Percentiles rank a stretch among this genome's conserved stretches.
These are phyloP conservation scores for Barnettozyma botsteinii DNA, from an alignment of 805 yeast genomes.

Conservation along the genomic window DNA sequence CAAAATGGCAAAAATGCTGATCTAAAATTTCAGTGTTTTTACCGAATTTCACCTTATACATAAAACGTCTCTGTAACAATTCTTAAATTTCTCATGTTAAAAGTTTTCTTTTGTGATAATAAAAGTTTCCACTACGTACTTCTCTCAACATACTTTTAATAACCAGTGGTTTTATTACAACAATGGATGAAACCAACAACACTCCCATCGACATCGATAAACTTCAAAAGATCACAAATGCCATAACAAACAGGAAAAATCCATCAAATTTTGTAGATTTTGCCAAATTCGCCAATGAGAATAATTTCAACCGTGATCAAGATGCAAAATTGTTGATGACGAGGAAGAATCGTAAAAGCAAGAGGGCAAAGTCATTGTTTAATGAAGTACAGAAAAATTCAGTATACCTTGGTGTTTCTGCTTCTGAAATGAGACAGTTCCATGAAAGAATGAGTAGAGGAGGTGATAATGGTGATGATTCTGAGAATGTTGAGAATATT, in stretches of 20 bases:
- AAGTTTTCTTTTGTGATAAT: too few species aligned
- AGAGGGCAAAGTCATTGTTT: slow-evolving; percentile 12
- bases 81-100: too few species aligned
- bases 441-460: slow-evolving; percentile 1
- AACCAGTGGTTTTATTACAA: neutral
- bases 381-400: slow-evolving; percentile 18
- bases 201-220: slow-evolving; percentile 14
- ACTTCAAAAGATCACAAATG: slow-evolving; percentile 9
- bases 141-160: too few species aligned
- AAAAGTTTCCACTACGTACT: too few species aligned
- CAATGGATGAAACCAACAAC: neutral
- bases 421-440: slow-evolving; percentile 13
- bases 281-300: slow-evolving; percentile 15
- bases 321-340: too few species aligned
- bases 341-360: neutral
- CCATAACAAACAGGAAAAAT: neutral
- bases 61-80: too few species aligned
- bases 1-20: too few species aligned
- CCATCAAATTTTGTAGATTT: slow-evolving; percentile 10
- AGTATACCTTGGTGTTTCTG: slow-evolving; percentile 16
- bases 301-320: slow-evolving; percentile 10
- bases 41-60: too few species aligned
- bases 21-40: too few species aligned
- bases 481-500: too few species aligned
- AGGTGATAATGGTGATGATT: neutral